Base-by-base conservation (phyloP, 2,329 filamentous ascomycete genomes). In the Lasiodiplodia sp. region DNA sequence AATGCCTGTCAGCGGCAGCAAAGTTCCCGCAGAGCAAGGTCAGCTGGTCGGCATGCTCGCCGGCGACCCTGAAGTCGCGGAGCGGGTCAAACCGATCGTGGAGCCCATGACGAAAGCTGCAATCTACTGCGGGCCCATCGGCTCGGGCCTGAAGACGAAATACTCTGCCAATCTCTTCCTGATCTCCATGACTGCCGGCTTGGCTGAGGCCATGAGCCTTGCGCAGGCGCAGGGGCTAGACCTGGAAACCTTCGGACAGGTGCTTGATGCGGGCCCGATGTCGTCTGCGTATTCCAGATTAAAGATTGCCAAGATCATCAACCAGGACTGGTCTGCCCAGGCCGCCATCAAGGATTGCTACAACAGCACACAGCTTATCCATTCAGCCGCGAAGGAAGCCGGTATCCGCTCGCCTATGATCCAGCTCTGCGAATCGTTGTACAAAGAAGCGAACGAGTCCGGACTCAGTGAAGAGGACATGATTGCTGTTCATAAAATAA, bases 121-220 rank as follows among this genome's bases (percentile, higher is more conserved):
- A 8, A 67, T 80, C 6, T 79, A 79, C 70, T 80, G 78, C 64
- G 78, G 78, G 1, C 74, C 73, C 1, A 72, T 80, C 21, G 78
- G 76, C 8, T 70, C 68, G 0, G 78, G 77, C 3, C 68, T 80
- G 3, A 74, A 73, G 68, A 78, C 73, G 0, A 80, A 79, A 31
- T 80, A 76, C 49, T 76, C 77, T 11, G 72, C 75, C 38, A 80
- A 80, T 62, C 60, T 72, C 14, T 78, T 70, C 53, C 70, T 78
- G 8, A 73, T 76, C 67, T 71, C 75, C 18, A 68, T 77, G 67
- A 77, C 76, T 4, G 78, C 72, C 1, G 78, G 77, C 0, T 72
- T 80, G 0, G 76, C 76, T 1, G 78, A 79, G 67, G 73, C 78
- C 2, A 75, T 78, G 72, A 75, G 74, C 66, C 71, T 80, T 1